Evolutionary conservation across 1,139 yeast species (phyloP), one percentile per base, ranked within the genome.

Genomic region (Zygoascus meyerae): DNA sequence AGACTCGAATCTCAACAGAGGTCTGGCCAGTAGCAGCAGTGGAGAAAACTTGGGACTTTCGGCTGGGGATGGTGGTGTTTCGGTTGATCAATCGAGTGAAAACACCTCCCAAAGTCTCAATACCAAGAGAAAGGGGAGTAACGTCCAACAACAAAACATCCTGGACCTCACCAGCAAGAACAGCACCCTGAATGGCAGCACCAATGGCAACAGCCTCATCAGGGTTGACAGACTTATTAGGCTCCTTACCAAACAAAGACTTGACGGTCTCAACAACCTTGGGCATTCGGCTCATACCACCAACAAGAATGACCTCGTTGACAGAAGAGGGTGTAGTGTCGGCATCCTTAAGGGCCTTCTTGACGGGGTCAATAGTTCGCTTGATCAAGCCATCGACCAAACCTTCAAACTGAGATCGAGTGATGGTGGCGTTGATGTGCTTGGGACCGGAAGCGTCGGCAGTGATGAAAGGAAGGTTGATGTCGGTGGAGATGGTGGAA

Each of bases 231-330:
- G 96, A 90, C 81, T 92, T 94, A 59, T 95, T 86, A 66, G 98
- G 97, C 67, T 92, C 96, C 72, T 81, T 86, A 69, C 94, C 94
- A 72, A 92, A 92, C 63, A 92, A 77, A 56, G 78, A 71, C 77
- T 89, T 90, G 69, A 92, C 98, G 63, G 97, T 90, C 69, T 89
- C 97, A 56, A 87, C 77, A 67, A 92, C 97, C 83, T 92, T 94
- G 73, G 99, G 99, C 98, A 92, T 92, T 79, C 99, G 87, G 55
- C 97, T 85, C 98, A 90, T 92, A 83, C 99, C 99, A 80, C 99
- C 99, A 61, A 92, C 99, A 59, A 92, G 79, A 67, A 92, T 84
- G 61, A 92, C 97, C 74, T 92, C 98, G 61, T 95, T 83, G 63
- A 92, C 76, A 63, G 86, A 94, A 53, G 94, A 83, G 49, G 95